Evolutionary conservation across 495 filamentous ascomycete species (phyloP), one percentile per base, ranked within the genome.

Genomic region (Aspergillus mulundensis): DNA sequence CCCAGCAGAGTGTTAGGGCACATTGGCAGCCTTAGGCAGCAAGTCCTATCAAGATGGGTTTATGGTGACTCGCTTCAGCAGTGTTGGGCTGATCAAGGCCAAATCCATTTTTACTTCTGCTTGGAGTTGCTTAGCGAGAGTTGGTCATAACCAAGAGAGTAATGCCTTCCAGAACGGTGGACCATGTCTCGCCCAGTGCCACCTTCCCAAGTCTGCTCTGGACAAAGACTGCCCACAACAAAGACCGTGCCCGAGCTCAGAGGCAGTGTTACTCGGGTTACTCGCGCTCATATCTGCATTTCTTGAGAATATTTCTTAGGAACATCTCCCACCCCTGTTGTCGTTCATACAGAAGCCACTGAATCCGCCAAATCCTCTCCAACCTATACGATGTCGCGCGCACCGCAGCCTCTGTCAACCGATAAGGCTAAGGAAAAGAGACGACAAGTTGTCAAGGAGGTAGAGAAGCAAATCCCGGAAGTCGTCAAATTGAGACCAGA

Each of bases 401-500:
- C 3, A 23, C 7, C 21, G 21, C 43, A 25, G 30, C 32, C 5
- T 42, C 45, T 19, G 45, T 8, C 18, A 44, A 56, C 23, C 12
- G 45, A 38, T 53, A 4, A 36, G 32, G 12, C 7, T 3, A 7
- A 36, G 12, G 32, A 7, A 14, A 10, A 36, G 7, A 36, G 8
- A 15, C 5, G 11, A 2, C 5, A 36, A 36, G 8, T 36, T 3
- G 7, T 11, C 32, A 15, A 10, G 43, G 61, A 65, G 32, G 62
- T 60, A 18, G 53, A 50, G 30, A 32, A 18, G 3, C 14, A 52
- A 0, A 54, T 66, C 10, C 60, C 63, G 14, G n/a, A 23, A 1
- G 48, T 74, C 2, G 38, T 74, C n/a, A 48, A 53, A 4, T 30
- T 53, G 15, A 55, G 50, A n/a, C 69, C 70, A 15, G 50, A 66